Conservation (phyloP, 345 rosid genomes). For the Linum tenue region DNA sequence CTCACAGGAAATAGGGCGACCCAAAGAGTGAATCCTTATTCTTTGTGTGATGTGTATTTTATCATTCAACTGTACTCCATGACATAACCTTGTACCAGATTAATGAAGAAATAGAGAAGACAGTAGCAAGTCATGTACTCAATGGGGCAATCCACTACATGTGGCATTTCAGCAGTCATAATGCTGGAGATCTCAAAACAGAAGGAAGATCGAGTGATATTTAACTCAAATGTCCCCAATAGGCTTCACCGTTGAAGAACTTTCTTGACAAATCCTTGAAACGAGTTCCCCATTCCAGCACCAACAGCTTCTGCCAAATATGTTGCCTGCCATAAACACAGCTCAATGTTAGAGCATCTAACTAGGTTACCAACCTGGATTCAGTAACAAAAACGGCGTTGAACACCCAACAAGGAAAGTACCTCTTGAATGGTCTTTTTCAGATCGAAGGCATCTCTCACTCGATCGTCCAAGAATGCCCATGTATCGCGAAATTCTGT, state of each 20-base stretch:
- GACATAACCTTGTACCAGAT: too few species aligned
- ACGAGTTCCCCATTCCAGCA: conserved; percentile 76
- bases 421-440: conserved; percentile 91
- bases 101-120: too few species aligned
- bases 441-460: conserved; percentile 82
- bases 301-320: conserved; percentile 83
- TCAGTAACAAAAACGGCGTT: too few species aligned
- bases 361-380: neutral
- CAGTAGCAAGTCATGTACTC: too few species aligned
- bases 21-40: neutral
- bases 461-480: conserved; percentile 71
- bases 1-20: neutral
- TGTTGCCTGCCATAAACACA: conserved; percentile 46
- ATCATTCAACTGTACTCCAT: too few species aligned
- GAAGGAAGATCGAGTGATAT: too few species aligned
- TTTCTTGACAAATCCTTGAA: conserved; percentile 61
- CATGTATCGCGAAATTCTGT: conserved; percentile 69
- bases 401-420: conserved; percentile 1
- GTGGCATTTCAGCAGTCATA: too few species aligned
- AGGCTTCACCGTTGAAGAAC: conserved; percentile 33
- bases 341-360: neutral
- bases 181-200: too few species aligned
- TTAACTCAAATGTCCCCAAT: too few species aligned
- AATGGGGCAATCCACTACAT: too few species aligned
- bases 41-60: too few species aligned